A percentile compares a stretch with the other conserved stretches of the same genome.
phyloP scores from a whole-genome alignment of 2,329 filamentous ascomycete species.

The Lasiodiplodia theobromae region DNA sequence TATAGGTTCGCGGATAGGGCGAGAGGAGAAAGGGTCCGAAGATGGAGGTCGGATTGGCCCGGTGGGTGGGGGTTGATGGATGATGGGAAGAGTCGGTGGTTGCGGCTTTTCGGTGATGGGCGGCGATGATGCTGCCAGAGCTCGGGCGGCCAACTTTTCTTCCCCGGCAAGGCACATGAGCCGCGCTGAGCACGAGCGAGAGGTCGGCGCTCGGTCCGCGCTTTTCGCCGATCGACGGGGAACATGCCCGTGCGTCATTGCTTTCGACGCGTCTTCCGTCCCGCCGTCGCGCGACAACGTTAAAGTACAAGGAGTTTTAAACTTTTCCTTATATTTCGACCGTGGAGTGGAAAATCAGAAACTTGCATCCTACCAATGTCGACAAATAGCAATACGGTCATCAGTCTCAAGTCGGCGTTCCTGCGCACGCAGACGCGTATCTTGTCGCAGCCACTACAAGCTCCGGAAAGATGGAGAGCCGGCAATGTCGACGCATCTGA shows the following conservation, averaged over 20 bases:
- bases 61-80: conserved; percentile 6
- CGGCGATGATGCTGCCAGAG: conserved; percentile 26
- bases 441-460: conserved; percentile 65
- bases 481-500: conserved; percentile 55
- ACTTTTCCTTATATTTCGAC: background rate
- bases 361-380: background rate
- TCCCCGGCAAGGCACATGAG: background rate
- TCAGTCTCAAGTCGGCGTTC: conserved; percentile 70
- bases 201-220: conserved; percentile 14
- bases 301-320: background rate
- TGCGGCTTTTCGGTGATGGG: conserved; percentile 3
- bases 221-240: conserved; percentile 19
- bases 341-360: background rate
- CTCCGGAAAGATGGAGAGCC: conserved; percentile 62
- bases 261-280: conserved; percentile 17
- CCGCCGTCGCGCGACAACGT: background rate
- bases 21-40: background rate
- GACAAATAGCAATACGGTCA: conserved; percentile 47
- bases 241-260: conserved; percentile 11
- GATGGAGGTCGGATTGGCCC: background rate
- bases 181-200: background rate
- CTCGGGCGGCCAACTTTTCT: conserved; percentile 27
- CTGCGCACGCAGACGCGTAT: conserved; percentile 68
- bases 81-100: conserved; percentile 14
- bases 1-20: background rate